Percentiles rank a stretch among this genome's conserved stretches.
Conservation (phyloP, 345 rosid genomes). For the Gossypium mustelinum region DNA sequence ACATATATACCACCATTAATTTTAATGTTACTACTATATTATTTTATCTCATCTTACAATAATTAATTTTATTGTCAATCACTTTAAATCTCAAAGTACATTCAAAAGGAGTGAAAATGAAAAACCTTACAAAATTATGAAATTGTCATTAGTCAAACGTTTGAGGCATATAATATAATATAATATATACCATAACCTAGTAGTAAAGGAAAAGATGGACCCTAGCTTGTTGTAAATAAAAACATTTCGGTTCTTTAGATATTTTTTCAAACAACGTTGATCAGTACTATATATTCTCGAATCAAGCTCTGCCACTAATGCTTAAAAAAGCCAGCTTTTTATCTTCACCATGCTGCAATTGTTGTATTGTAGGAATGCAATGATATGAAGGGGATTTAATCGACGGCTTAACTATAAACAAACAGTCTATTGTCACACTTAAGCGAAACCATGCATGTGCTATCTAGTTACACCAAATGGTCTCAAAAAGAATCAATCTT, state of each 20-base stretch:
- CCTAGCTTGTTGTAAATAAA: neutral
- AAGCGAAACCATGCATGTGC: constrained; percentile 44
- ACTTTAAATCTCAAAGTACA: too few species aligned
- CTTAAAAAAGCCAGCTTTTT: neutral
- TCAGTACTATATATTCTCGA: too few species aligned
- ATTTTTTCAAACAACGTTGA: neutral
- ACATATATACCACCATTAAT: too few species aligned
- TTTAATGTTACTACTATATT: too few species aligned
- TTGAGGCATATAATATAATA: too few species aligned
- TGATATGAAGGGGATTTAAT: neutral
- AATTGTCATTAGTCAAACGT: too few species aligned
- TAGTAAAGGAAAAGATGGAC: neutral
- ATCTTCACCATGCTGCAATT: neutral
- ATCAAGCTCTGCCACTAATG: neutral
- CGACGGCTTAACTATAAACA: constrained; percentile 8
- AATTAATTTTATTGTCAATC: too few species aligned
- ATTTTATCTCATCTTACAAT: too few species aligned
- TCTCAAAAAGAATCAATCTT: constrained; percentile 21
- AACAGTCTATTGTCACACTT: constrained; percentile 15
- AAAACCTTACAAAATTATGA: too few species aligned
- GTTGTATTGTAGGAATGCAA: neutral
- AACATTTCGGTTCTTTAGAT: neutral
- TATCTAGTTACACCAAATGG: constrained; percentile 38
- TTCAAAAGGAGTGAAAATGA: too few species aligned
- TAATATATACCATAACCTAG: neutral